Percentiles rank a stretch among this genome's conserved stretches.
These are phyloP conservation scores for Ehretia macrophylla DNA, from an alignment of 257 asterid genomes.

Conservation along the genomic window DNA sequence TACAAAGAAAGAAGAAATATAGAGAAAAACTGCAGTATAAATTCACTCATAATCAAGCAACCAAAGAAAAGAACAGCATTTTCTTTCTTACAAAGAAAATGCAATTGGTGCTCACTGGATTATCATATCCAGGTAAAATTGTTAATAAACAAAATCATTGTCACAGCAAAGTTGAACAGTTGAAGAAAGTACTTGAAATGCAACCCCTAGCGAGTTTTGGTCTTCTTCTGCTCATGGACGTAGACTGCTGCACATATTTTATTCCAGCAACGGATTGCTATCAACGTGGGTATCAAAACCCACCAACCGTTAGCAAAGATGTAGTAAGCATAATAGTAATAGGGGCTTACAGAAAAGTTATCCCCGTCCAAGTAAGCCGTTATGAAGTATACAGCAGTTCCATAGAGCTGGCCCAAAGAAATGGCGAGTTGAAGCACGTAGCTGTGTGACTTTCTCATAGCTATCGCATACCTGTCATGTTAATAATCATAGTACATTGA, in stretches of 20 bases:
- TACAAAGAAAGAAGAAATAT: no score
- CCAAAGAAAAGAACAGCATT: no score
- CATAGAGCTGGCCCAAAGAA: constrained; percentile 86
- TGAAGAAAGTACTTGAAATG: background rate
- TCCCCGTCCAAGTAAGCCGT: constrained; percentile 82
- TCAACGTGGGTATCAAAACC: constrained; percentile 66
- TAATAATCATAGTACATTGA: background rate
- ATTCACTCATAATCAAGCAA: no score
- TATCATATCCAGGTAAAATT: no score
- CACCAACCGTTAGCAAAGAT: constrained; percentile 71
- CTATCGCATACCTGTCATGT: constrained; percentile 77
- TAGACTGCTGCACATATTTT: constrained; percentile 57
- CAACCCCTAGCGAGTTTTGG: constrained; percentile 38
- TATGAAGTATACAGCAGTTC: constrained; percentile 64
- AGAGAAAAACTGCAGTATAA: no score
- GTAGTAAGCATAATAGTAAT: constrained; percentile 62
- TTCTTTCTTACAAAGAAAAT: no score
- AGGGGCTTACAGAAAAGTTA: constrained; percentile 53
- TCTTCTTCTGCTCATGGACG: constrained; percentile 53
- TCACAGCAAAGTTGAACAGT: background rate
- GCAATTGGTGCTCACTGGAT: no score
- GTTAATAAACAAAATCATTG: background rate
- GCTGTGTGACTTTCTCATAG: constrained; percentile 60
- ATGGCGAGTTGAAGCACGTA: constrained; percentile 72
- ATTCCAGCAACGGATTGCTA: constrained; percentile 65